Evolutionary conservation across 2,329 filamentous ascomycete species (phyloP).

Genomic region (Mycosphaerella arachidis): DNA sequence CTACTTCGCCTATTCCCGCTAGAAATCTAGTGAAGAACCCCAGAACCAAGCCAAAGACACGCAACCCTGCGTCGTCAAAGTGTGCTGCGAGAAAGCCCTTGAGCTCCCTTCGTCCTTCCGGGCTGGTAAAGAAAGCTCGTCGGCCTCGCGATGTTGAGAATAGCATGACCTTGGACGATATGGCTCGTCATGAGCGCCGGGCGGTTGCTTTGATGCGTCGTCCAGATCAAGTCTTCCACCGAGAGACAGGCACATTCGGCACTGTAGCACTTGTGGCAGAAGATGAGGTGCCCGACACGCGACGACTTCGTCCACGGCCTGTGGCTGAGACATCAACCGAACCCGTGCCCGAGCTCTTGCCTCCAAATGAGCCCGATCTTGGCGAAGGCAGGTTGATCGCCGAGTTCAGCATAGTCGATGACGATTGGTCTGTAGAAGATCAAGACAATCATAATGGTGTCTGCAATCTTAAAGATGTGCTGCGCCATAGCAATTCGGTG

Average conservation of each 20-base stretch:
- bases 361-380: not conserved
- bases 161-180: slow-evolving; percentile 3
- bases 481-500: not conserved
- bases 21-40: not conserved
- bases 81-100: not conserved
- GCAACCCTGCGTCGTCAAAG: not conserved
- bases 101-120: not conserved
- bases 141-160: slow-evolving; percentile 1
- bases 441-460: not conserved
- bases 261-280: not conserved
- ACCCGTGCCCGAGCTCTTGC: not conserved
- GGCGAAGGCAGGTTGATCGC: not conserved
- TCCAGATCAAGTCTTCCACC: not conserved
- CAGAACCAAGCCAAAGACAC: not conserved
- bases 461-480: not conserved
- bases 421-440: not conserved
- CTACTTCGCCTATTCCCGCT: not conserved
- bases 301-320: not conserved
- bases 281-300: not conserved
- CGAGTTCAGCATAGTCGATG: not conserved
- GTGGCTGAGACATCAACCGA: not conserved
- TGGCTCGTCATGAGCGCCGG: not conserved
- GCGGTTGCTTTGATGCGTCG: not conserved
- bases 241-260: slow-evolving; percentile 1
- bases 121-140: not conserved